Evolutionary conservation across 2,329 filamentous ascomycete species (phyloP), one percentile per base, ranked within the genome.

Genomic region (Didymella lethalis): DNA sequence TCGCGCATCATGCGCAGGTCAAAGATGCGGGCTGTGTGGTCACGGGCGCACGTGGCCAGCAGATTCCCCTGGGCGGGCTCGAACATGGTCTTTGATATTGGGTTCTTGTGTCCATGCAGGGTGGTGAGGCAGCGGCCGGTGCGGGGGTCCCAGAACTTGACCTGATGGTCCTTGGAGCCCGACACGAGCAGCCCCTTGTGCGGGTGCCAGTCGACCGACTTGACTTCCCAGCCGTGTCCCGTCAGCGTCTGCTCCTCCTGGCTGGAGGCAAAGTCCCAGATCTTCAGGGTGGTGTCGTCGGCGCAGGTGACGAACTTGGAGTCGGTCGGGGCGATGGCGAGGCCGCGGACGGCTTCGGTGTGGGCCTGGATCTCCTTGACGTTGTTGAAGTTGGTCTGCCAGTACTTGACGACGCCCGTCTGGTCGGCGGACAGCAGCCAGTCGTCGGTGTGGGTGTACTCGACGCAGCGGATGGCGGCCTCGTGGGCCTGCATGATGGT

Each of bases 311-410:
- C 91, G 68, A 99, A 99, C 75, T 98, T 98, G 61, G 90, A 86
- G 78, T 99, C 95, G 62, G 90, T 97, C 0, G 95, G 95, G 59
- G 93, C 92, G 77, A 98, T 98, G 8, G 94, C 90, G 38, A 99
- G 82, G 71, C 97, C 95, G 69, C 95, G 85, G 61, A 99, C 91
- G 5, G 94, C 90, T 73, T 97, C 93, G 48, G 87, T 87, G 74
- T 98, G 95, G 7, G 93, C 95, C 73, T 93, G 89, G 53, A 99
- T 92, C 52, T 92, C 93, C 77, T 98, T 92, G 59, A 98, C 93
- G 71, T 98, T 97, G 83, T 99, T 98, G 81, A 99, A 97, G 77
- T 98, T 99, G 31, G 94, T 92, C 77, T 97, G 93, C 92, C 94
- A 98, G 80, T 99, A 99, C 80, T 98, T 98, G 79, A 99, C 90